Evolutionary conservation across 352 stramenopile genomes (phyloP).

Genomic region (Phytopythium mirpurense): DNA sequence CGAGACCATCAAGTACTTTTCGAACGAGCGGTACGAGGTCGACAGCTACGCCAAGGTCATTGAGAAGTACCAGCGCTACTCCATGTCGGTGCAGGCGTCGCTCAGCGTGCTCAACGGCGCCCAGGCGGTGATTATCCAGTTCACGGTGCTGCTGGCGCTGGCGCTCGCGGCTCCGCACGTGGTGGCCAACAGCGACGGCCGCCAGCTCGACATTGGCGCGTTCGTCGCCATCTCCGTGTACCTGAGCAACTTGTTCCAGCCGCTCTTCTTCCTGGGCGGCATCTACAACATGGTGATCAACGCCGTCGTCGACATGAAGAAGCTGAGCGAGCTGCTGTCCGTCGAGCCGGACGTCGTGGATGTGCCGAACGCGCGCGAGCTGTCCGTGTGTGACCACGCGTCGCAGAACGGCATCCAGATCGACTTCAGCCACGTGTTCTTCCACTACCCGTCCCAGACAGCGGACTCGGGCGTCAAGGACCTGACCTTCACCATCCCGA

Average conservation of each 20-base stretch:
- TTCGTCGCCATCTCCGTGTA: constrained; percentile 97
- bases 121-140: constrained; percentile 87
- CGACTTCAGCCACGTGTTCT: constrained; percentile 92
- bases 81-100: constrained; percentile 90
- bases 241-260: constrained; percentile 94
- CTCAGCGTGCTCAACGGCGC: constrained; percentile 93
- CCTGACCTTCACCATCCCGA: constrained; percentile 71
- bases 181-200: constrained; percentile 56
- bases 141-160: constrained; percentile 58
- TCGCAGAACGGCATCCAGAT: constrained; percentile 82
- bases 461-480: constrained; percentile 87
- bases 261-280: constrained; percentile 95
- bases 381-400: constrained; percentile 77
- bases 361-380: constrained; percentile 67
- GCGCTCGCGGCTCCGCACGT: constrained; percentile 67
- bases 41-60: constrained; percentile 91
- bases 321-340: constrained; percentile 95
- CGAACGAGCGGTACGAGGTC: constrained; percentile 92
- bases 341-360: constrained; percentile 94
- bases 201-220: constrained; percentile 89
- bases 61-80: constrained; percentile 92
- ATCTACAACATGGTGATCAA: constrained; percentile 90
- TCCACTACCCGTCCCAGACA: constrained; percentile 93
- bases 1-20: constrained; percentile 98
- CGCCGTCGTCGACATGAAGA: constrained; percentile 96